Conservation (phyloP, 306 rosid species). For the Benincasa hispida region DNA sequence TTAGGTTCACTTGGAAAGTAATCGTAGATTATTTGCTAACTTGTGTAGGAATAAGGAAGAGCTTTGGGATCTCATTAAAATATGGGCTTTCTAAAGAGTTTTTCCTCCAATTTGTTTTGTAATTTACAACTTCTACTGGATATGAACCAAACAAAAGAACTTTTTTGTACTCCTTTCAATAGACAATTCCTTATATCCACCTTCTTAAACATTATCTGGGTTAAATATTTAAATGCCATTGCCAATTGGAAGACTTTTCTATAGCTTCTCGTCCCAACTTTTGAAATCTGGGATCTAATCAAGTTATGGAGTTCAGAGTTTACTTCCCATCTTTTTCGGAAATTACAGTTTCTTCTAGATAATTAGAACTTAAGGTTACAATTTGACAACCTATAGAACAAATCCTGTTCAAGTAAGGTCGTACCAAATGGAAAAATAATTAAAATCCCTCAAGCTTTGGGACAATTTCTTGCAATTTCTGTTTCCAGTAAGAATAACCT, state of each 20-base stretch:
- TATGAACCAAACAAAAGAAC: not conserved
- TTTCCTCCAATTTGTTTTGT: not conserved
- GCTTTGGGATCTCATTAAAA: not conserved
- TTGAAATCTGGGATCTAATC: not conserved
- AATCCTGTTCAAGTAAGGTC: too few species aligned
- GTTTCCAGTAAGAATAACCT: not conserved
- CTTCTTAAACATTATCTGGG: not conserved
- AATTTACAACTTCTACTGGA: not conserved
- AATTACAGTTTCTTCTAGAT: not conserved
- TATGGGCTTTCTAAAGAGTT: not conserved
- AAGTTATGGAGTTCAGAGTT: not conserved
- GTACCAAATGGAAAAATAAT: not conserved
- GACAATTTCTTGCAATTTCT: not conserved
- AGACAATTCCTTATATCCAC: not conserved
- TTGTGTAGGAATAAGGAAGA: not conserved
- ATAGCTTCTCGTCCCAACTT: not conserved
- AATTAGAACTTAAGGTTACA: not conserved
- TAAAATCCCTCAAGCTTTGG: not conserved
- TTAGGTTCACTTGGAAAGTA: not conserved
- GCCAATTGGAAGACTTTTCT: not conserved
- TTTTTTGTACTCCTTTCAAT: not conserved
- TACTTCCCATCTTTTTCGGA: not conserved
- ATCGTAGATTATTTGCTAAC: not conserved
- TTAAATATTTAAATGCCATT: not conserved
- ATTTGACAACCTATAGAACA: too few species aligned